A percentile compares a stretch with the other conserved stretches of the same genome.
phyloP scores from a whole-genome alignment of 2,329 filamentous ascomycete species.

The Tolypocladium guangdongense region DNA sequence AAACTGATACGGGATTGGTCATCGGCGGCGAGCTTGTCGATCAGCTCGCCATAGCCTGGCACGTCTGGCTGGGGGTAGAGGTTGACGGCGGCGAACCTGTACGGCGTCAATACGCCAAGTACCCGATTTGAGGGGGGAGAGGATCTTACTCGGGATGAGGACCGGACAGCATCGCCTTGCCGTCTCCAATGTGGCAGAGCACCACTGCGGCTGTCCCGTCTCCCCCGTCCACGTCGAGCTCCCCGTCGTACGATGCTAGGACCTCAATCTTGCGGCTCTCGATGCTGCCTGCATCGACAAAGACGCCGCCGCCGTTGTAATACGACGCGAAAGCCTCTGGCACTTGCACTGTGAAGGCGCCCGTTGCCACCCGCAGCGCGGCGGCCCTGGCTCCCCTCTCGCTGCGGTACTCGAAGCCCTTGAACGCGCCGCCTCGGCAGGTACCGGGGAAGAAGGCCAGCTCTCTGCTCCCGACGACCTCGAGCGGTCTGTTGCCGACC shows the following conservation, averaged over 20 bases:
- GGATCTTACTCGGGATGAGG: slow-evolving; percentile 73
- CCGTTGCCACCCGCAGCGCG: slow-evolving; percentile 52
- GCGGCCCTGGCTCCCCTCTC: slow-evolving; percentile 73
- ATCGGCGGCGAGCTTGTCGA: slow-evolving; percentile 55
- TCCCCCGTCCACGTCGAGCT: slow-evolving; percentile 66
- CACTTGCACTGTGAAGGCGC: slow-evolving; percentile 42
- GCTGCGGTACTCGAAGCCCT: slow-evolving; percentile 81
- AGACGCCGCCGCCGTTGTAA: slow-evolving; percentile 91
- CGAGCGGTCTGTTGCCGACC: slow-evolving; percentile 63
- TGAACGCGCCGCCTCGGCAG: slow-evolving; percentile 78
- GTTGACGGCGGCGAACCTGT: slow-evolving; percentile 72
- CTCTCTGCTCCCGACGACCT: slow-evolving; percentile 78
- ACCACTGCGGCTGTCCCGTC: slow-evolving; percentile 67
- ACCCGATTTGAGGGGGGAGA: not conserved
- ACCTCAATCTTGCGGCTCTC: slow-evolving; percentile 61
- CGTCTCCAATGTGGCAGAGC: slow-evolving; percentile 72
- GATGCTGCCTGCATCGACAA: slow-evolving; percentile 63
- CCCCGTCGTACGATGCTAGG: slow-evolving; percentile 67
- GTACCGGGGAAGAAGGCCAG: slow-evolving; percentile 79
- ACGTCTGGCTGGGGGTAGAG: slow-evolving; percentile 56
- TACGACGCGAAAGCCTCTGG: slow-evolving; percentile 63
- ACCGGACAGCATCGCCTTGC: slow-evolving; percentile 68
- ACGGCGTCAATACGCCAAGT: slow-evolving; percentile 5
- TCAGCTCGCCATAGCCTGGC: slow-evolving; percentile 58
- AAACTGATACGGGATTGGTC: slow-evolving; percentile 64